Evolutionary conservation across 345 rosid genomes (phyloP), one percentile per base, ranked within the genome.

Genomic region (Limnanthes douglasii): DNA sequence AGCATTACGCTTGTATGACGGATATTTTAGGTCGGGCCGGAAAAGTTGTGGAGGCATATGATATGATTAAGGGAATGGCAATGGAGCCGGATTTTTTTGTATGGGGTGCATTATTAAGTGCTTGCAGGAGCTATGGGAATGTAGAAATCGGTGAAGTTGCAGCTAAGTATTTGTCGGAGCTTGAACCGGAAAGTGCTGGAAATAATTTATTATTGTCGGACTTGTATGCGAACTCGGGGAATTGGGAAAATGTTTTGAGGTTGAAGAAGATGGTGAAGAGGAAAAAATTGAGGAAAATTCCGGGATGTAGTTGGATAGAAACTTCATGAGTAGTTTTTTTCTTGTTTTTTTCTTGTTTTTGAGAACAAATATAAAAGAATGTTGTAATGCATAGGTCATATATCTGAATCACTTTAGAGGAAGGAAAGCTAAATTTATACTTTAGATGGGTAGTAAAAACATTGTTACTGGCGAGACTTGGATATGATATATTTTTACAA

Each of bases 71-170:
- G 58, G 31, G 44, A 8, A 79, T 83, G 81, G 73, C 74, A 15
- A 18, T 61, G 48, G 46, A 72, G 51, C 86, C 97, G 1, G 95
- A 88, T 59, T 7, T 73, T 38, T 88, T 76, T 44, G 90, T 70
- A 1, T 83, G 95, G 97, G 95, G 95, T 50, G 93, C 95, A 29
- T 51, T 88, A 27, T 50, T 83, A 25, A 93, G 95, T 32, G 95
- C 86, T 8, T 83, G 93, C 54, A 76, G 80, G 65, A 72, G 31
- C 15, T 76, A 88, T 31, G 79, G 80, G 27, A 56, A 76, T 43
- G 45, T 73, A 13, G 70, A 74, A 11, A 74, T 88, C 14, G 97
- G 76, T n/a, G 56, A 59, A 44, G 32, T 69, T 21, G 90, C 97
- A 3, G 75, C 76, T 16, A 61, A 41, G 58, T 76, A 57, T 3